These are phyloP conservation scores for Corylus avellana DNA, from an alignment of 306 rosid species.

Conservation along the genomic window DNA sequence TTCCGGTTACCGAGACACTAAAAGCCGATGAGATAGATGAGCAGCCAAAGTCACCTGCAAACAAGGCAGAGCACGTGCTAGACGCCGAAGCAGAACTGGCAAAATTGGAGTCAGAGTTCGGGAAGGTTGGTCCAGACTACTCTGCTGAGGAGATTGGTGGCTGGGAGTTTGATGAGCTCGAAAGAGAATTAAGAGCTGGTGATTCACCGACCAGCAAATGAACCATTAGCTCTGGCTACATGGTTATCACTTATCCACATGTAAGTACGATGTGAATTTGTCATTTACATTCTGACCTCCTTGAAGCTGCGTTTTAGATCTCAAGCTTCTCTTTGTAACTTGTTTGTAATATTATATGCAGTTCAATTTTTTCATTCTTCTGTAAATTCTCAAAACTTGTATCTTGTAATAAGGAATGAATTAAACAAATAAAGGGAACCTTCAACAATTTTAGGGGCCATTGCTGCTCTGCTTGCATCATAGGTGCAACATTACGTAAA, in stretches of 20 bases:
- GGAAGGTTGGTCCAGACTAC: conserved; percentile 77
- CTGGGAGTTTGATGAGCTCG: conserved; percentile 99
- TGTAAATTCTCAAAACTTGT: conserved; percentile 53
- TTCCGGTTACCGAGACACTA: conserved; percentile 30
- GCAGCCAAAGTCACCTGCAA: conserved; percentile 42
- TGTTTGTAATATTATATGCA: conserved; percentile 41
- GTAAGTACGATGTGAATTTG: conserved; percentile 36
- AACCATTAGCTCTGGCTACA: conserved; percentile 15
- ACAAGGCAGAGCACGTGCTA: conserved; percentile 42
- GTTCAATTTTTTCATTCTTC: conserved; percentile 56
- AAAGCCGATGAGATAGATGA: conserved; percentile 36
- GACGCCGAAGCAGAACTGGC: conserved; percentile 87
- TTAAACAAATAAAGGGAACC: conserved; percentile 28
- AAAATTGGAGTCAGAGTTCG: conserved; percentile 86
- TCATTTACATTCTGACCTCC: conserved; percentile 28
- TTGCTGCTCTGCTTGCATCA: neutral
- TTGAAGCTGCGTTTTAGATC: conserved; percentile 29
- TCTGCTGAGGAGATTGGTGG: conserved; percentile 75
- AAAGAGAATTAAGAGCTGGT: conserved; percentile 73
- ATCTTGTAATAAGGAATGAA: conserved; percentile 28
- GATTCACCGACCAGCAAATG: conserved; percentile 41
- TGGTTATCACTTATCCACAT: conserved; percentile 36
- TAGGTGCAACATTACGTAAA: neutral
- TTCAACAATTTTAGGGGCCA: conserved; percentile 13
- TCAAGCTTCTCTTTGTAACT: conserved; percentile 44